Evolutionary conservation across 176 grass and related monocot species (phyloP), one percentile per base, ranked within the genome.

Genomic region (Rhipidocladum racemiflorum): DNA sequence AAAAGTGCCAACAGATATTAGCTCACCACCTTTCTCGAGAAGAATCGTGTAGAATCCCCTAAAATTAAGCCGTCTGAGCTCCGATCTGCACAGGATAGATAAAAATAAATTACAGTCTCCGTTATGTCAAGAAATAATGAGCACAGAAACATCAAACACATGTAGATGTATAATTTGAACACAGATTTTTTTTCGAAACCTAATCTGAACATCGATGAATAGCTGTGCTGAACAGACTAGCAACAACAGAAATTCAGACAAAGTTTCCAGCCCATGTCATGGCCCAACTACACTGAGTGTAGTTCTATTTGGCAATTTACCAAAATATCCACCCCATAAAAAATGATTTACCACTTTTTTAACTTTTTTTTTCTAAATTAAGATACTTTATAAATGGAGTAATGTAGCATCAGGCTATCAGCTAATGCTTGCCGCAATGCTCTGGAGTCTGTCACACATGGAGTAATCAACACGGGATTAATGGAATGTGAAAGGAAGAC

Each of bases 11-110:
- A 84, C 90, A 75, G 83, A 85, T 81, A 96, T 60, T 63, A 85
- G 16, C 62, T 96, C 90, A 84, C 87, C 90, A 43, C 80, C 90
- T 44, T 90, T 92, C 54, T 96, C 76, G 24, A 96, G 81, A 69
- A 92, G 71, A 46, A 92, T 92, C 6, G 80, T 85, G 61, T 96
- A 96, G 57, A 96, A 96, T 74, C 93, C 93, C 84, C 88, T 81
- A 89, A 90, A 92, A 72, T 96, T 90, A 69, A 96, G 49, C n/a
- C 88, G 62, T 49, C 81, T 82, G 82, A 96, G 90, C 46, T 85
- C 84, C 18, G 88, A 92, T 64, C 90, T 92, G 83, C 75, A 86
- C 60, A 84, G 18, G 44, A 50, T 34, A 82, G 16, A 69, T 77
- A 82, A 53, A 68, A 2, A 72, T 40, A 43, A 88, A 38, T n/a